Evolutionary conservation across 108 stramenopile species (phyloP), one percentile per base, ranked within the genome.

Genomic region (Cylindrotheca closterium): DNA sequence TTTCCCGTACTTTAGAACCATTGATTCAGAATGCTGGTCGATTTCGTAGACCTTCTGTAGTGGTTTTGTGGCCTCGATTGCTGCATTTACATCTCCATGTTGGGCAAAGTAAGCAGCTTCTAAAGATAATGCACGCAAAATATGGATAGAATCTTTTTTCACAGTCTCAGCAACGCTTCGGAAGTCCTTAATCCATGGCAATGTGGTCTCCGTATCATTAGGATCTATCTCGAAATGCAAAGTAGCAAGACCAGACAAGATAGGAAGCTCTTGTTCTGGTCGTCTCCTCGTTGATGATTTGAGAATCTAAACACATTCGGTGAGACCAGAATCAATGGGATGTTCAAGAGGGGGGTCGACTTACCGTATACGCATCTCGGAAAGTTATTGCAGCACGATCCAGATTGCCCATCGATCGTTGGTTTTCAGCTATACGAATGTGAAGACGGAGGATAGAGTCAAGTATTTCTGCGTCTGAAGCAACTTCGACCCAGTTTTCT

Each of bases 111-210:
- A 79, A 42, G 84, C 83, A 8, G 74, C 80, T 60, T 86, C 68
- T 73, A 86, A 79, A 31, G 81, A 78, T 27, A 90, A 45, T 22
- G 88, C 85, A 45, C 80, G 80, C 8, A 79, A 70, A 27, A 70
- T 74, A 61, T 86, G 81, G 22, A 87, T 52, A 23, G 79, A 75
- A 62, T 86, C 79, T 18, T 70, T 74, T 51, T 83, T 70, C 4
- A 70, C 63, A 30, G 37, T 10, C 37, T 15, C 10, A 7, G 37
- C 37, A 42, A 15, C 37, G 7, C 10, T 42, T 10, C 7, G 10
- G 37, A 42, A 42, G 37, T 42, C 37, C 15, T 42, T 15, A 7
- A 42, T 42, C 37, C 7, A 42, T 42, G 15, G 10, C 7, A 15
- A 42, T 15, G 15, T 10, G 7, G 37, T 42, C 37, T 42, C 37